These are phyloP conservation scores for Amorphotheca resinae DNA, from an alignment of 495 filamentous ascomycete species.

Conservation along the genomic window DNA sequence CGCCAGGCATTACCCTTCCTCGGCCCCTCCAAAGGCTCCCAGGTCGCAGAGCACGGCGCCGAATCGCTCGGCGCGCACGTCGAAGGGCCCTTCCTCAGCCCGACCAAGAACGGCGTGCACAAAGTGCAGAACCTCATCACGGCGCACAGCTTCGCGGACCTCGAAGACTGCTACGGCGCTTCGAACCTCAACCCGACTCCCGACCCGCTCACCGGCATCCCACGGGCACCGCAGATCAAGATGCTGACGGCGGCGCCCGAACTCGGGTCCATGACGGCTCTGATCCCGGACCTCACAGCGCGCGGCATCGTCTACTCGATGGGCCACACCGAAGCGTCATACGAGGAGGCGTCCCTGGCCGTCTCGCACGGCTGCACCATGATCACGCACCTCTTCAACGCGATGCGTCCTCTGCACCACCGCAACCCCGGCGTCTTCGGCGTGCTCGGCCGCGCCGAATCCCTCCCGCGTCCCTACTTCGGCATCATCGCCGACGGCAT, in stretches of 20 bases:
- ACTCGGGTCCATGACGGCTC: constrained; percentile 44
- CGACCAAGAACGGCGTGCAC: constrained; percentile 61
- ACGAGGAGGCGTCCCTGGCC: constrained; percentile 55
- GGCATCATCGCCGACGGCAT: constrained; percentile 57
- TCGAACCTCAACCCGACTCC: constrained; percentile 37
- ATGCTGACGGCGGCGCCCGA: constrained; percentile 78
- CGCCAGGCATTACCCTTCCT: constrained; percentile 57
- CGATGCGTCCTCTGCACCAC: constrained; percentile 76
- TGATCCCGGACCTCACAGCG: constrained; percentile 47
- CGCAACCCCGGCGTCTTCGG: constrained; percentile 78
- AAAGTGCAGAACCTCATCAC: constrained; percentile 49
- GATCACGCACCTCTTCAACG: constrained; percentile 87
- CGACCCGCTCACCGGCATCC: constrained; percentile 11
- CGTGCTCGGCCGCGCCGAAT: constrained; percentile 42
- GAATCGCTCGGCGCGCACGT: constrained; percentile 76
- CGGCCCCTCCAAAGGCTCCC: constrained; percentile 46
- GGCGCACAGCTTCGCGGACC: constrained; percentile 39
- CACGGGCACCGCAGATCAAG: constrained; percentile 33
- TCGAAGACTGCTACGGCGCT: constrained; percentile 57
- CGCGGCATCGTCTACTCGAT: constrained; percentile 59
- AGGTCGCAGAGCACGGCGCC: constrained; percentile 47
- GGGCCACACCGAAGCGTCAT: constrained; percentile 73
- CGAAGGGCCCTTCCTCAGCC: constrained; percentile 72
- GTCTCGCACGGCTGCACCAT: constrained; percentile 61
- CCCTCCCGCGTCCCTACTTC: constrained; percentile 41